Evolutionary conservation across 306 rosid genomes (phyloP).

Genomic region (Quercus cerris): DNA sequence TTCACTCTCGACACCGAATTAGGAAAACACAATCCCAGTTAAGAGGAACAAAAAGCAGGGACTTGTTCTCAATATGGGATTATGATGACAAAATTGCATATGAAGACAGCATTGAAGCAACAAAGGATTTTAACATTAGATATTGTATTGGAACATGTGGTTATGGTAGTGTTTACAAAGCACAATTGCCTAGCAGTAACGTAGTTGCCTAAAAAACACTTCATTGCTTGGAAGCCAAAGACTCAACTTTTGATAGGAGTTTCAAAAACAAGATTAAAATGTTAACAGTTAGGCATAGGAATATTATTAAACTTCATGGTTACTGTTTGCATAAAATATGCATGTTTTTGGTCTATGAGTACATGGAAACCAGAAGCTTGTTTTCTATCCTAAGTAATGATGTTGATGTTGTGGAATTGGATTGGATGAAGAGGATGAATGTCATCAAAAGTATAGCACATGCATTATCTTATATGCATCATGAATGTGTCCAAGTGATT

Average conservation of each 20-base stretch:
- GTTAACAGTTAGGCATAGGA: background rate
- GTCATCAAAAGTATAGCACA: conserved; percentile 1
- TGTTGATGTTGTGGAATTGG: conserved; percentile 2
- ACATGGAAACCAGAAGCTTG: conserved; percentile 23
- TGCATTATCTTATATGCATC: conserved; percentile 20
- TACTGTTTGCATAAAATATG: conserved; percentile 12
- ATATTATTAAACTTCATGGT: conserved; percentile 15
- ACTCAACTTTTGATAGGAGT: background rate
- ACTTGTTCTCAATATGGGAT: background rate
- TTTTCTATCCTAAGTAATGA: background rate
- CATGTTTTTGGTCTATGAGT: conserved; percentile 22
- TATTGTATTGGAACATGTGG: conserved; percentile 10
- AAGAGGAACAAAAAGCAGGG: background rate
- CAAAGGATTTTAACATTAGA: background rate
- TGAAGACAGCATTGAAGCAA: background rate
- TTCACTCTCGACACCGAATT: accelerated
- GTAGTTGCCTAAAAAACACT: conserved; percentile 17
- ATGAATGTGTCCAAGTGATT: conserved; percentile 8
- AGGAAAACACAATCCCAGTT: background rate
- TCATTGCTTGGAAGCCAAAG: background rate
- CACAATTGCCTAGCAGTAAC: background rate
- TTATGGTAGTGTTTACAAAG: conserved; percentile 4
- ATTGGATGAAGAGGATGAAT: conserved; percentile 9
- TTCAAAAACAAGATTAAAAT: conserved; percentile 5
- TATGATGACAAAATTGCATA: background rate